Base-by-base conservation (phyloP, 495 filamentous ascomycete genomes). In the Penicillium robsamsonii region DNA sequence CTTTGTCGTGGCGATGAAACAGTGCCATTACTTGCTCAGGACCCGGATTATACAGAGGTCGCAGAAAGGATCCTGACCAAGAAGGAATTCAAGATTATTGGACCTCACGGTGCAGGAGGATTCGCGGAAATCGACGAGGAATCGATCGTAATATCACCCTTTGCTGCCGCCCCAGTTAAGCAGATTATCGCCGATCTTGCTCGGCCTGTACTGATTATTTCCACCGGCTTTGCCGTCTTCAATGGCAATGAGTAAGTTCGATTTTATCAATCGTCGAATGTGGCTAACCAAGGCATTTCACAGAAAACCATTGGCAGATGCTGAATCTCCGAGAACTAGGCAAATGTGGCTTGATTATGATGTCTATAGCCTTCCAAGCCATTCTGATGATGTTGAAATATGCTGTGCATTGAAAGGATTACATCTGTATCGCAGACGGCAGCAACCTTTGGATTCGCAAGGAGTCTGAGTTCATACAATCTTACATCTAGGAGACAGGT, bases 61-160 rank as follows among this genome's bases (percentile, higher is more conserved):
- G 63, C 68, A 56, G 65, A 67, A 56, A 48, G 66, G 1, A 62
- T 75, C 17, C 62, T 76, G 37, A 55, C 38, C 20, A 66, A 71
- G 54, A 64, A 64, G 58, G 66, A 53, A 57, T 69, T 76, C 63
- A 58, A 72, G 41, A 61, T 76, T 63, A 59, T 76, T 62, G 67
- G 64, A 50, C 53, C 60, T 42, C 66, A 63, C 56, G 71, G 73
- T 49, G 73, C 71, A 52, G 68, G 62, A 59, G 73, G 69, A 49
- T 76, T 76, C 56, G 61, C 66, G 50, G 60, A 75, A 59, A 52
- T 73, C n/a, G 70, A 75, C 62, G 66, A 72, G 1, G 59, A 66
- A 22, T 63, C 71, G 17, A 61, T 71, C 45, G 61, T 75, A 46
- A 65, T 75, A 62, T 57, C 67, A 5, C 56, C 66, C 27, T 70